A percentile compares a stretch with the other conserved stretches of the same genome.
These are phyloP conservation scores for Raphanus raphanistrum DNA, from an alignment of 345 rosid genomes.

Conservation along the genomic window DNA sequence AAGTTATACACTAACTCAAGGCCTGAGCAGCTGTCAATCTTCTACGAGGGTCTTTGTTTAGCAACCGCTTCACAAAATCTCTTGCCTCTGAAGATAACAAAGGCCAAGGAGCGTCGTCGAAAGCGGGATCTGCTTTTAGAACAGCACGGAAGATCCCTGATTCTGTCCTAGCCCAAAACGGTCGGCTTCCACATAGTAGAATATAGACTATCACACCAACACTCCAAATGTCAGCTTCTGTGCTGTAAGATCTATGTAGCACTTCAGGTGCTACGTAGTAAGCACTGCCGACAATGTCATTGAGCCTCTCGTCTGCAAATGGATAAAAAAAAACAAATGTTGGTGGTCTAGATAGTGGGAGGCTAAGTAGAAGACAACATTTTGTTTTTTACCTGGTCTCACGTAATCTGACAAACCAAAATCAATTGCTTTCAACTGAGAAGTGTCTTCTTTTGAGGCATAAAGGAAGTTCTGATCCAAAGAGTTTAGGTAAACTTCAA, in stretches of 20 bases:
- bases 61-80: slow-evolving; percentile 81
- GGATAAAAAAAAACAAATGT: neutral
- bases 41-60: slow-evolving; percentile 93
- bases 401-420: slow-evolving; percentile 96
- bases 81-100: slow-evolving; percentile 79
- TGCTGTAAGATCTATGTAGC: slow-evolving; percentile 82
- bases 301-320: slow-evolving; percentile 83
- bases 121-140: slow-evolving; percentile 89
- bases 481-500: slow-evolving; percentile 33
- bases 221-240: slow-evolving; percentile 98
- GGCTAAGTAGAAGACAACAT: neutral
- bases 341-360: neutral
- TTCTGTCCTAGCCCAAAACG: slow-evolving; percentile 97
- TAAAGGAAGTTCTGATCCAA: slow-evolving; percentile 84
- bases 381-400: slow-evolving; percentile 63
- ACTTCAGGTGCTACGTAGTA: slow-evolving; percentile 98
- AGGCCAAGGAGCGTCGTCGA: slow-evolving; percentile 93
- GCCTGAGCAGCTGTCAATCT: slow-evolving; percentile 98
- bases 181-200: slow-evolving; percentile 92
- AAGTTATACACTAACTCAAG: slow-evolving; percentile 64
- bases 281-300: slow-evolving; percentile 95
- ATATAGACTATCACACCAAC: slow-evolving; percentile 92
- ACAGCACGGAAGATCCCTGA: slow-evolving; percentile 95
- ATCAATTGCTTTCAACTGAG: slow-evolving; percentile 86
- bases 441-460: slow-evolving; percentile 72